A percentile compares a stretch with the other conserved stretches of the same genome.
Evolutionary conservation across 495 filamentous ascomycete genomes (phyloP).

Genomic region (Viridothelium virens): DNA sequence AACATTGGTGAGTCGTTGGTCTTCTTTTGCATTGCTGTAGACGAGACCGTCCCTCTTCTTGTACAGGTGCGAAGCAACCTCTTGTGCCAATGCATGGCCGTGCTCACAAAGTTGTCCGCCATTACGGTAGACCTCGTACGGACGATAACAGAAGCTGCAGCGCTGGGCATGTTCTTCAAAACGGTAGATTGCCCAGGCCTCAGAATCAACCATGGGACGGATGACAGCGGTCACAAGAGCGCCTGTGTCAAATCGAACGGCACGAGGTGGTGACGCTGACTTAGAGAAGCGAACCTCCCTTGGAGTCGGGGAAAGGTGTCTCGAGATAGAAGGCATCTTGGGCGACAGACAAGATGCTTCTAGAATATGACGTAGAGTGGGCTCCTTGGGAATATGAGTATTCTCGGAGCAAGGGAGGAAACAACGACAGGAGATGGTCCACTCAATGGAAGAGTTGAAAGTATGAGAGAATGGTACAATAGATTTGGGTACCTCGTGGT

Average conservation of each 20-base stretch:
- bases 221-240: conserved; percentile 26
- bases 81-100: conserved; percentile 31
- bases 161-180: conserved; percentile 34
- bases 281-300: neutral
- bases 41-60: conserved; percentile 26
- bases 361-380: conserved; percentile 3
- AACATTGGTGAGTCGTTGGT: conserved; percentile 33
- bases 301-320: neutral
- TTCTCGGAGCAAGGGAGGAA: neutral
- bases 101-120: conserved; percentile 29
- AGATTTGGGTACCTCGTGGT: neutral
- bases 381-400: neutral
- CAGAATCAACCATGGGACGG: conserved; percentile 26
- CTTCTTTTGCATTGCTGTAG: conserved; percentile 28
- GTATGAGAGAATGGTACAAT: neutral
- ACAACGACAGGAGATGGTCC: neutral
- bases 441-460: neutral
- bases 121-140: conserved; percentile 28
- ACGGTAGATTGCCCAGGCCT: conserved; percentile 35
- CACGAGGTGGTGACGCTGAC: neutral
- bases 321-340: conserved; percentile 8
- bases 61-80: conserved; percentile 34
- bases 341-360: neutral
- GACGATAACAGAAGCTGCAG: conserved; percentile 32
- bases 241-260: conserved; percentile 6